Base-by-base conservation (phyloP, 345 rosid species). In the Rhodamnia argentea region DNA sequence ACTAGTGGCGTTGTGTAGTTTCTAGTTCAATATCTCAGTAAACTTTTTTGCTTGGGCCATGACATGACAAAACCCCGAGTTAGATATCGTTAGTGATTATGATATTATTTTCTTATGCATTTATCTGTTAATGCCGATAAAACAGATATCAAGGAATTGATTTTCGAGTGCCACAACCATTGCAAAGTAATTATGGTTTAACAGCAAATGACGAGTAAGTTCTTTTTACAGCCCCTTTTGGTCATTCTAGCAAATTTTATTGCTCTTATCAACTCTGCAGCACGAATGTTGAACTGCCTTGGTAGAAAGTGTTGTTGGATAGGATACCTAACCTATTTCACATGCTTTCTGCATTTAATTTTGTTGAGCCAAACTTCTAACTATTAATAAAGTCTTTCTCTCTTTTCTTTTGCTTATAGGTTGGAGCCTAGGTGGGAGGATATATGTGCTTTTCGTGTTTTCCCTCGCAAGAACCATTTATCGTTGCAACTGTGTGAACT, bases 101-200 rank as follows among this genome's bases (percentile, higher is more conserved):
- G 12, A 10, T 27, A 84, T 59, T 40, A 22, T 85, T 57, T 24
- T 47, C 55, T 83, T 84, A 52, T 87, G 86, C 27, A 70, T 74
- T 42, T 50, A 32, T 62, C 1, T 26, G 78, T 76, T 81, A 64
- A 27, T 83, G 57, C 53, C 87, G 37, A 59, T 56, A 87, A 89
- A 52, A 24, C 96, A 97, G 99, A 89, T 96, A 91, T 89, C 99
- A 97, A 89, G 94, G 98, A 88, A 91, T 93, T 84, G 99, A 94
- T 87, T 97, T 96, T 89, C 96, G 99, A 91, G 94, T 95, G 50
- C 98, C 98, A 62, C 96, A 94, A 82, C 88, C 89, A 83, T 88
- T 97, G 87, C 89, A 94, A 89, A 91, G 93, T 88, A 92, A 90
- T 87, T 89, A 91, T 85, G 96, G 93, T 87, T 90, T 93, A 83